phyloP scores from a whole-genome alignment of 2,329 filamentous ascomycete genomes.

The Domatiomyces globalis region DNA sequence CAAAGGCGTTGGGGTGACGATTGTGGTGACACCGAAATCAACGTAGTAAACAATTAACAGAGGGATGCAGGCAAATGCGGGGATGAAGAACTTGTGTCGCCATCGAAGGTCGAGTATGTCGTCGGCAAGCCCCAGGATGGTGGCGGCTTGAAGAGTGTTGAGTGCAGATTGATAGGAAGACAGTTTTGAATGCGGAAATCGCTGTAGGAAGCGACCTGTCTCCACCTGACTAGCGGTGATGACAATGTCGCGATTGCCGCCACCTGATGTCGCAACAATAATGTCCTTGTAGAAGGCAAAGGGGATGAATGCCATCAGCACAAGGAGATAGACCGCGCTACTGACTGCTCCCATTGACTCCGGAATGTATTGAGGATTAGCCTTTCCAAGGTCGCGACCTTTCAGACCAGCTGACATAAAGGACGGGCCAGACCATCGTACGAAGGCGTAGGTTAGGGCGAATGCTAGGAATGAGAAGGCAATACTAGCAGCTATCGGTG shows the following conservation, averaged over 20 bases:
- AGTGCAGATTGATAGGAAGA: constrained; percentile 91
- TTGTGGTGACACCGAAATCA: constrained; percentile 91
- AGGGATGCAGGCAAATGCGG: constrained; percentile 81
- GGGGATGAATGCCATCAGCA: constrained; percentile 82
- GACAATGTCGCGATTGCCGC: constrained; percentile 79
- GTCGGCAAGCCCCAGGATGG: constrained; percentile 83
- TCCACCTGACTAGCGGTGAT: constrained; percentile 59
- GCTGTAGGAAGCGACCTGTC: constrained; percentile 71
- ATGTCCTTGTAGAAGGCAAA: constrained; percentile 99
- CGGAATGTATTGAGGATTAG: constrained; percentile 62
- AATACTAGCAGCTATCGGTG: constrained; percentile 75
- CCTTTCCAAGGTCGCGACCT: constrained; percentile 76
- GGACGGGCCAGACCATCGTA: constrained; percentile 80
- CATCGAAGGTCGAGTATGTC: constrained; percentile 97
- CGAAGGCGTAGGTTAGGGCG: constrained; percentile 65
- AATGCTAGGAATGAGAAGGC: constrained; percentile 80
- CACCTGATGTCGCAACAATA: constrained; percentile 83
- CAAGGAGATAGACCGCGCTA: constrained; percentile 79
- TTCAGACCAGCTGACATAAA: constrained; percentile 83
- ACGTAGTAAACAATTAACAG: constrained; percentile 96
- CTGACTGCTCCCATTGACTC: constrained; percentile 94
- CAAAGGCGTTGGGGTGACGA: constrained; percentile 55
- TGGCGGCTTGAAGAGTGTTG: constrained; percentile 78
- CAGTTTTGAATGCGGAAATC: constrained; percentile 92
- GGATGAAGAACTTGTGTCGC: constrained; percentile 98